phyloP scores from a whole-genome alignment of 2,329 filamentous ascomycete genomes.

The Teratosphaeria epicoccoides region DNA sequence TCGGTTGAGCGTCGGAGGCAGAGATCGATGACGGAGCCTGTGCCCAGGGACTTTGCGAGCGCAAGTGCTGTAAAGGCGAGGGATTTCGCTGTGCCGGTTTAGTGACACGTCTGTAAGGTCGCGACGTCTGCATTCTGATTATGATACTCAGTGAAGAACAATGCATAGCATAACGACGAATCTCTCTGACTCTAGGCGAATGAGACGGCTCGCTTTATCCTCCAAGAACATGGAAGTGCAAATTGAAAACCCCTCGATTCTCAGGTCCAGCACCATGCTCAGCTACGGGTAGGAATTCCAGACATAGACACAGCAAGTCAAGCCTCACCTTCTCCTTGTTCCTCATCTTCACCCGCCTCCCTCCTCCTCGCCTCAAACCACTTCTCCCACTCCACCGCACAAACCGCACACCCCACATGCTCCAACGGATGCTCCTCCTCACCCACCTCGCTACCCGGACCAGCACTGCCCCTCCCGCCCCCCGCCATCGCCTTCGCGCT shows the following conservation, averaged over 20 bases:
- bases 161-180: too few species aligned
- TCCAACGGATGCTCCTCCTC: constrained; percentile 12
- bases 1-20: neutral
- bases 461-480: neutral
- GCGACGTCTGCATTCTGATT: too few species aligned
- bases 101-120: too few species aligned
- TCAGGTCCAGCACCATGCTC: too few species aligned
- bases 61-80: neutral
- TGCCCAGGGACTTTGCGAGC: constrained; percentile 9
- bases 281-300: too few species aligned
- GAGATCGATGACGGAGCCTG: constrained; percentile 11
- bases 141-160: too few species aligned
- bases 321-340: neutral
- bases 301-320: too few species aligned
- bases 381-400: constrained; percentile 14
- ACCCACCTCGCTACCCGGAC: neutral
- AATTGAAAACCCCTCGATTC: too few species aligned
- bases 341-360: neutral
- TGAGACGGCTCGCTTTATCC: too few species aligned
- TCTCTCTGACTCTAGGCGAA: too few species aligned
- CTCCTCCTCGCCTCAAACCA: constrained; percentile 10
- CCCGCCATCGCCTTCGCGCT: neutral
- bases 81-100: constrained; percentile 3
- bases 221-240: too few species aligned
- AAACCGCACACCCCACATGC: constrained; percentile 18